Evolutionary conservation across 345 rosid species (phyloP).

Genomic region (Aquilaria sinensis): DNA sequence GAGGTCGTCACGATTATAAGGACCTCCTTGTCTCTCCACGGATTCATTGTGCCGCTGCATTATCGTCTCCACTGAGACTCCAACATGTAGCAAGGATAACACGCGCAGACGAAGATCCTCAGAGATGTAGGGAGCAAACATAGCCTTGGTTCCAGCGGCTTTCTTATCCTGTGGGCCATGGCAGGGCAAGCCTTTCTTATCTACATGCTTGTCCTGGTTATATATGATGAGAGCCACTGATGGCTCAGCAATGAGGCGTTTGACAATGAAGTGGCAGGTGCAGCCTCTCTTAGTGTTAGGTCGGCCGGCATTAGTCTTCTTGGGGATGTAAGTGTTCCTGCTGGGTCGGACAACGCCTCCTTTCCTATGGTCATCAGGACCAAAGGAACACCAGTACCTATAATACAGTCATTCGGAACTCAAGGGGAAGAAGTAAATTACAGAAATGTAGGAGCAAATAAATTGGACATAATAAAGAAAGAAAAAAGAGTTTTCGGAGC

Average conservation of each 20-base stretch:
- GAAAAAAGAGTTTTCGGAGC: conserved; percentile 23
- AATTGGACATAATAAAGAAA: conserved; percentile 6
- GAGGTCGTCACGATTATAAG: conserved; percentile 79
- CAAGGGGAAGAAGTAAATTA: conserved; percentile 12
- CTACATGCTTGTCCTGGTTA: conserved; percentile 84
- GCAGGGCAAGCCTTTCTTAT: conserved; percentile 85
- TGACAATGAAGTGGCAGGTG: conserved; percentile 95
- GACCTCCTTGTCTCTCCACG: conserved; percentile 92
- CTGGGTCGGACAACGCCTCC: conserved; percentile 89
- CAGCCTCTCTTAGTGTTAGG: conserved; percentile 96
- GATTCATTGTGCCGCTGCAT: conserved; percentile 95
- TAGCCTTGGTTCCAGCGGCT: conserved; percentile 91
- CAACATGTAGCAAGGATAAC: conserved; percentile 74
- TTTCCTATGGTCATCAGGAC: conserved; percentile 90
- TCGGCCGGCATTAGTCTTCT: conserved; percentile 88
- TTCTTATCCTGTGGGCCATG: conserved; percentile 95
- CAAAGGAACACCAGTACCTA: conserved; percentile 99
- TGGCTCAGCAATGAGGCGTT: conserved; percentile 88
- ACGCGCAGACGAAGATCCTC: conserved; percentile 95
- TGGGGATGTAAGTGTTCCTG: conserved; percentile 67
- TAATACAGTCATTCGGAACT: conserved; percentile 1
- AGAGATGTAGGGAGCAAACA: conserved; percentile 97
- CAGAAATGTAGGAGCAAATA: not conserved
- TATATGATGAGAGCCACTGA: conserved; percentile 79
- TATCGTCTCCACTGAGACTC: conserved; percentile 93